Evolutionary conservation across 2,329 filamentous ascomycete genomes (phyloP).

Genomic region (Aureobasidium sp.): DNA sequence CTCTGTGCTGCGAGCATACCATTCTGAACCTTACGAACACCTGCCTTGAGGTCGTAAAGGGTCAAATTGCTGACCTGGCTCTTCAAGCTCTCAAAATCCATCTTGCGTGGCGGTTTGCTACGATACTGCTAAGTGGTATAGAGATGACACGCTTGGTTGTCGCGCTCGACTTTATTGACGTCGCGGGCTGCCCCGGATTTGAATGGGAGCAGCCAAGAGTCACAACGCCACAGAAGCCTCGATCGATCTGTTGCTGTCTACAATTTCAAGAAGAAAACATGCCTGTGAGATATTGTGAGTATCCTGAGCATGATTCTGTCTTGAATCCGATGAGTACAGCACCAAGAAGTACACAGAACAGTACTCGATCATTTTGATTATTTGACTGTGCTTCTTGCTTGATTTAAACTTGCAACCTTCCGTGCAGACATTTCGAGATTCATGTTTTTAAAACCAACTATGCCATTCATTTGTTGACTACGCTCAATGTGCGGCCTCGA

Average conservation of each 20-base stretch:
- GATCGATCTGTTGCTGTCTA: neutral
- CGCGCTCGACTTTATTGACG: constrained; percentile 8
- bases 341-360: no score
- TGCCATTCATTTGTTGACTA: neutral
- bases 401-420: no score
- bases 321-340: no score
- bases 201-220: constrained; percentile 10
- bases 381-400: no score
- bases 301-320: no score
- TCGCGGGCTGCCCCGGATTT: constrained; percentile 9
- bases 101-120: constrained; percentile 37
- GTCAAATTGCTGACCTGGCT: constrained; percentile 86
- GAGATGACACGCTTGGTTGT: constrained; percentile 1
- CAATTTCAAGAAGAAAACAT: no score
- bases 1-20: constrained; percentile 49
- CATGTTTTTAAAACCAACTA: no score
- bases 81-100: constrained; percentile 82
- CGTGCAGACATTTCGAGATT: no score
- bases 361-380: no score
- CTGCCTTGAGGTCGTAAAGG: constrained; percentile 91
- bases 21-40: constrained; percentile 94
- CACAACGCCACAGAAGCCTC: neutral
- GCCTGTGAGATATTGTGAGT: no score
- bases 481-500: neutral
- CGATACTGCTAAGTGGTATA: constrained; percentile 13